These are phyloP conservation scores for Pleurotus ostreatus DNA, from an alignment of 768 basidiomycete genomes.

Conservation along the genomic window DNA sequence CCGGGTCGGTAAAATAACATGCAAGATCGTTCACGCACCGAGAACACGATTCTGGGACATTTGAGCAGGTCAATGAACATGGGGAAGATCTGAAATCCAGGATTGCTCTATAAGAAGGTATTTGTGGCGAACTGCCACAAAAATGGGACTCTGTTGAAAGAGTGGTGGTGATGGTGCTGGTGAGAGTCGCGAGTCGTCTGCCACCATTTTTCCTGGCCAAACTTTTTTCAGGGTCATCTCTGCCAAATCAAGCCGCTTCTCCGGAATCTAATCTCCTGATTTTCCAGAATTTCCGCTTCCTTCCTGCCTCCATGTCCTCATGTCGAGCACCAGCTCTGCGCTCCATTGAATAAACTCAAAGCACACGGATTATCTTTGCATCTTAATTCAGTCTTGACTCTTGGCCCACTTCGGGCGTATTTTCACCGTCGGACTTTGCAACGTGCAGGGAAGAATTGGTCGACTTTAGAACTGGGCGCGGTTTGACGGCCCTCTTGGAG, in stretches of 20 bases:
- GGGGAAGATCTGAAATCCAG: slow-evolving; percentile 38
- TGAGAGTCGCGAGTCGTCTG: slow-evolving; percentile 3
- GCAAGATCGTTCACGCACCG: slow-evolving; percentile 22
- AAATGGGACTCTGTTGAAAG: slow-evolving; percentile 4
- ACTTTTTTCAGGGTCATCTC: not conserved
- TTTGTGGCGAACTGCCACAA: slow-evolving; percentile 15
- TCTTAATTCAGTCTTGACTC: not conserved
- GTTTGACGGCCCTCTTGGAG: not conserved
- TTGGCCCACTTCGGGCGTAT: not conserved
- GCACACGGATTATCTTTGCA: too few species aligned
- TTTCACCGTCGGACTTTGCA: not conserved
- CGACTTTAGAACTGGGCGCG: not conserved
- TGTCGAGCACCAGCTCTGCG: not conserved
- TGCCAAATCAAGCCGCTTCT: not conserved
- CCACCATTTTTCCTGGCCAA: slow-evolving; percentile 3
- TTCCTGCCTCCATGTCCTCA: not conserved
- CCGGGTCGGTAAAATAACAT: slow-evolving; percentile 11
- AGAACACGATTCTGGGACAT: slow-evolving; percentile 41
- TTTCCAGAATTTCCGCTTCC: not conserved
- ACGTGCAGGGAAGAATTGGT: not conserved
- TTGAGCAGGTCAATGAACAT: slow-evolving; percentile 36
- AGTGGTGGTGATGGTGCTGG: not conserved
- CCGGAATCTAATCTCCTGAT: not conserved
- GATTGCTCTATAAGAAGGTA: slow-evolving; percentile 20
- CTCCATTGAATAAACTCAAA: not conserved